Evolutionary conservation across 1,139 yeast species (phyloP).

Genomic region (Diutina siamensis): DNA sequence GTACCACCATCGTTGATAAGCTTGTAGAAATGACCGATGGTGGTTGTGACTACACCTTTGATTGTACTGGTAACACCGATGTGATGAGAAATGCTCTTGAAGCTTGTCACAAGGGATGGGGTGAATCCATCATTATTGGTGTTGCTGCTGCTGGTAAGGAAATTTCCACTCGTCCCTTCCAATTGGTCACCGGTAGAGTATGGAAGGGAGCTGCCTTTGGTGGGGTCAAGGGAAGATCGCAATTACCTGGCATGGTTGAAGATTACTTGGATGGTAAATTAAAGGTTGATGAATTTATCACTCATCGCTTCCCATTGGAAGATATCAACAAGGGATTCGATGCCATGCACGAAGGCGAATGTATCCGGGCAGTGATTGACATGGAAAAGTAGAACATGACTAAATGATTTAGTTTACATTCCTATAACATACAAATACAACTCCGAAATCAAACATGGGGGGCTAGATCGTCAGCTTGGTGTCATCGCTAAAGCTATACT

Average conservation of each 20-base stretch:
- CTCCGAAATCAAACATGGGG: not conserved
- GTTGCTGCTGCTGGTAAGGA: slow-evolving; percentile 98
- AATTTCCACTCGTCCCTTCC: slow-evolving; percentile 95
- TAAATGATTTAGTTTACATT: too few species aligned
- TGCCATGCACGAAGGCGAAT: slow-evolving; percentile 88
- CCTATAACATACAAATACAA: too few species aligned
- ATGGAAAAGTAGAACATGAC: not conserved
- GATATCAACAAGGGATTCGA: slow-evolving; percentile 84
- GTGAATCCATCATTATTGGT: slow-evolving; percentile 86
- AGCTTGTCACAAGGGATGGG: slow-evolving; percentile 99
- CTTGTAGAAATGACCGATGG: slow-evolving; percentile 89
- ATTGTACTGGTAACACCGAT: slow-evolving; percentile 91
- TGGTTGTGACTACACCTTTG: slow-evolving; percentile 91
- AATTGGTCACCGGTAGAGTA: slow-evolving; percentile 94
- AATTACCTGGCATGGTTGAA: slow-evolving; percentile 82
- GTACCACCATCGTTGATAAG: slow-evolving; percentile 70
- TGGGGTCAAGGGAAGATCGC: slow-evolving; percentile 95
- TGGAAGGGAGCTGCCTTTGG: slow-evolving; percentile 99
- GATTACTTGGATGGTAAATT: slow-evolving; percentile 74
- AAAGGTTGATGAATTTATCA: slow-evolving; percentile 90
- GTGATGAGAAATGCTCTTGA: slow-evolving; percentile 96
- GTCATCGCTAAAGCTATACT: not conserved
- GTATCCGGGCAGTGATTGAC: slow-evolving; percentile 78
- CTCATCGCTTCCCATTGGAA: slow-evolving; percentile 72
- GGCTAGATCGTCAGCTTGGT: not conserved